phyloP scores from a whole-genome alignment of 306 rosid species.

The Coriaria nepalensis region DNA sequence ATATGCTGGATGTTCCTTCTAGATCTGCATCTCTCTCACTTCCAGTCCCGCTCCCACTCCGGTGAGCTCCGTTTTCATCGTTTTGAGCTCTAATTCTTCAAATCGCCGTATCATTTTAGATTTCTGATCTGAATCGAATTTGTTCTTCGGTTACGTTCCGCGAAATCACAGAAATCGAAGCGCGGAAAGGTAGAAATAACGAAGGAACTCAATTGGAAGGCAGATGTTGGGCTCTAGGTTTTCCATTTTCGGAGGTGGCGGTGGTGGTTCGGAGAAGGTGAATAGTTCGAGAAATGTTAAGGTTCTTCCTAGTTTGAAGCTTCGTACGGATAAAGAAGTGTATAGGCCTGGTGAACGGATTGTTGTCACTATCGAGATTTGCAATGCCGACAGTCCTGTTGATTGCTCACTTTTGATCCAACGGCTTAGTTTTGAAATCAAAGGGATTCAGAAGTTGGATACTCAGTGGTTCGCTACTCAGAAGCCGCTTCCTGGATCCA shows the following conservation, averaged over 20 bases:
- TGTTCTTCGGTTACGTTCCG: background rate
- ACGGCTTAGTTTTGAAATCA: constrained; percentile 69
- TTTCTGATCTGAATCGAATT: background rate
- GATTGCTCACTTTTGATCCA: constrained; percentile 58
- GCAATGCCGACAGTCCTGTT: constrained; percentile 14
- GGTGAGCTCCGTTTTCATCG: no score
- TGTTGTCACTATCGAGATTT: constrained; percentile 56
- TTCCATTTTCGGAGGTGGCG: constrained; percentile 49
- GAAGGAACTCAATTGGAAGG: background rate
- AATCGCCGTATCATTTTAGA: no score
- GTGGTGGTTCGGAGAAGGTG: constrained; percentile 24
- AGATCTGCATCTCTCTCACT: no score
- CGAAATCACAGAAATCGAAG: background rate
- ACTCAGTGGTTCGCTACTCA: constrained; percentile 85
- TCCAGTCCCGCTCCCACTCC: no score
- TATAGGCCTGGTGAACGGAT: constrained; percentile 88
- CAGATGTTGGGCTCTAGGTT: constrained; percentile 54
- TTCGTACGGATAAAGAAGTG: constrained; percentile 66
- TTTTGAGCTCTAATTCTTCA: no score
- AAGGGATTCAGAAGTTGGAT: constrained; percentile 75
- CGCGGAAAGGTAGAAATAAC: constrained; percentile 4
- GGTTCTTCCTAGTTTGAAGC: constrained; percentile 38
- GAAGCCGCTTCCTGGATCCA: constrained; percentile 62
- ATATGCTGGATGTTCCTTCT: no score
- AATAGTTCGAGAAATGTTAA: constrained; percentile 19